Evolutionary conservation across 1,284 basidiomycete genomes (phyloP).

Genomic region (Tylopilus sp.): DNA sequence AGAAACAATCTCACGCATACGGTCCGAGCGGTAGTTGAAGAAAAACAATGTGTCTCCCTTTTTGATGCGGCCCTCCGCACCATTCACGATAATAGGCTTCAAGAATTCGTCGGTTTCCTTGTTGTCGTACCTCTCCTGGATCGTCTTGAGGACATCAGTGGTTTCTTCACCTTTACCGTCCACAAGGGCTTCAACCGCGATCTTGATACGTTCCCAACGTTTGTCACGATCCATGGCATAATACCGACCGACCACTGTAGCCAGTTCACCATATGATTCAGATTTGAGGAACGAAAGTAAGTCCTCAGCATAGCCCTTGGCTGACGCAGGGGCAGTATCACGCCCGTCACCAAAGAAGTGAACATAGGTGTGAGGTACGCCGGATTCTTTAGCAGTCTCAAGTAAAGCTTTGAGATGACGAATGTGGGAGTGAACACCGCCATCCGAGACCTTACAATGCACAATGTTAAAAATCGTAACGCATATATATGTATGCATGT

Average conservation of each 20-base stretch:
- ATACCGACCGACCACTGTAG: constrained; percentile 89
- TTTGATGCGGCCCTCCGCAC: constrained; percentile 83
- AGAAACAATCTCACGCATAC: constrained; percentile 89
- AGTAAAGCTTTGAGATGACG: constrained; percentile 88
- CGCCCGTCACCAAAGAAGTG: constrained; percentile 94
- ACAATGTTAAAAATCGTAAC: constrained; percentile 1
- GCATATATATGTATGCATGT: neutral
- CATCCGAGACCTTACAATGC: constrained; percentile 80
- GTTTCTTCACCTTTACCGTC: constrained; percentile 77
- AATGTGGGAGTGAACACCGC: constrained; percentile 96
- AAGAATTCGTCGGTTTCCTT: constrained; percentile 93
- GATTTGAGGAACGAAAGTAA: constrained; percentile 83
- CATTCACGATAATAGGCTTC: constrained; percentile 91
- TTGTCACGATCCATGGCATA: constrained; percentile 98
- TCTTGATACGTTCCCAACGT: constrained; percentile 92
- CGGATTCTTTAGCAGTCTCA: constrained; percentile 87
- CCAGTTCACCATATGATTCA: constrained; percentile 79
- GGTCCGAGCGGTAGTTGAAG: constrained; percentile 96
- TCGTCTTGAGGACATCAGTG: constrained; percentile 73
- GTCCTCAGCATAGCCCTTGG: constrained; percentile 77
- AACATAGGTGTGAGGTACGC: constrained; percentile 86
- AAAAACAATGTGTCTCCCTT: constrained; percentile 88
- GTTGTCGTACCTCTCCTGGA: constrained; percentile 80
- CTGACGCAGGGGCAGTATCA: constrained; percentile 89
- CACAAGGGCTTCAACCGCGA: constrained; percentile 87